Conservation (phyloP, 1,284 basidiomycete genomes). For the Filobasidium uniguttulatum region DNA sequence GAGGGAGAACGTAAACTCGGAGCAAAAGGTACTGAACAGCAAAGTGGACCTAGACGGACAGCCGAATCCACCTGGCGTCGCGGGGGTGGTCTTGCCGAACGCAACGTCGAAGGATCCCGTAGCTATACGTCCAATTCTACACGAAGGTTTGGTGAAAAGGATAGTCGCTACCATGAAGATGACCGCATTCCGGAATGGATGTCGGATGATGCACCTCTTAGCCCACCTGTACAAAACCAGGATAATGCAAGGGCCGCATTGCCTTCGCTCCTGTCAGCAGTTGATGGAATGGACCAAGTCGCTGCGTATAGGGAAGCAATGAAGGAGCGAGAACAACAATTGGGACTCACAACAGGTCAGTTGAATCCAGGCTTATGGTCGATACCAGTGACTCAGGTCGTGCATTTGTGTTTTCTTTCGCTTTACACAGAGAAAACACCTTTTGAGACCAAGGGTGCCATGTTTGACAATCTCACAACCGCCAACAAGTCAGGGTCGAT, state of each 20-base stretch:
- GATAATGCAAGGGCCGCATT: not conserved
- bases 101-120: too few relatives aligned
- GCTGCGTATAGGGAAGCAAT: not conserved
- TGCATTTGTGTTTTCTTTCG: too few relatives aligned
- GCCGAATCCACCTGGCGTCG: not conserved
- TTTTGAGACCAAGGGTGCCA: too few relatives aligned
- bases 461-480: not conserved
- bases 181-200: constrained; percentile 2
- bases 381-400: too few relatives aligned
- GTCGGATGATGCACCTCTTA: not conserved
- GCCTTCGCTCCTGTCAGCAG: not conserved
- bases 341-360: too few relatives aligned
- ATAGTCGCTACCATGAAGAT: too few relatives aligned
- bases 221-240: not conserved
- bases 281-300: not conserved
- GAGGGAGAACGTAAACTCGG: too few relatives aligned
- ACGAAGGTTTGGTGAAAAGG: not conserved
- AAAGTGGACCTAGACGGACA: not conserved
- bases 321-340: not conserved
- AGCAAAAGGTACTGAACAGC: too few relatives aligned
- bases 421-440: too few relatives aligned
- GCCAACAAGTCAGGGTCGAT: not conserved
- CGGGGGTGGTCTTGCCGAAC: too few relatives aligned
- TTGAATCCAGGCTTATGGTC: too few relatives aligned
- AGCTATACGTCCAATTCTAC: too few relatives aligned